Conservation (phyloP, 2,329 filamentous ascomycete species). For the Colletotrichum destructivum region DNA sequence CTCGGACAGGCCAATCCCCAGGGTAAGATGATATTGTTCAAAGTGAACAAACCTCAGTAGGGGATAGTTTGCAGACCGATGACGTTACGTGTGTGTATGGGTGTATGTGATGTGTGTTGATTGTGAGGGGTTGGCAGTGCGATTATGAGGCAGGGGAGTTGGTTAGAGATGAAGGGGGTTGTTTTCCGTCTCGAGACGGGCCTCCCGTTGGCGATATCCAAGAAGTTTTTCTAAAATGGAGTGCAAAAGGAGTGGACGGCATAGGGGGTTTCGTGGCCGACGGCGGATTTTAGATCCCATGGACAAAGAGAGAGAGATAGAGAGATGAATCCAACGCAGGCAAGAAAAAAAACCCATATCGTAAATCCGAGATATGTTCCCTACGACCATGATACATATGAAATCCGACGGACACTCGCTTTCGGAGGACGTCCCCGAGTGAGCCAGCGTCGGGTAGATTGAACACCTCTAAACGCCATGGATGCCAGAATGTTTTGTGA, state of each 20-base stretch:
- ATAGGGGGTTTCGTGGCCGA: slow-evolving; percentile 47
- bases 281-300: slow-evolving; percentile 48
- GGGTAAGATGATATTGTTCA: slow-evolving; percentile 10
- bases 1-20: slow-evolving; percentile 23
- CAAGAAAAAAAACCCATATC: slow-evolving; percentile 28
- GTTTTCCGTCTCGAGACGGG: slow-evolving; percentile 28
- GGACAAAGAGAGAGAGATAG: slow-evolving; percentile 37
- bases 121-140: slow-evolving; percentile 2
- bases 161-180: neutral
- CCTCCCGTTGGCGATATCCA: slow-evolving; percentile 30
- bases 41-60: slow-evolving; percentile 23
- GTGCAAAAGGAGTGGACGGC: slow-evolving; percentile 58
- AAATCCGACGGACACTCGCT: slow-evolving; percentile 41
- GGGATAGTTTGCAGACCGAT: slow-evolving; percentile 13
- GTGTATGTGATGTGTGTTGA: neutral
- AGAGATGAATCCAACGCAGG: slow-evolving; percentile 39
- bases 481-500: slow-evolving; percentile 56
- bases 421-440: slow-evolving; percentile 38
- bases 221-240: slow-evolving; percentile 30
- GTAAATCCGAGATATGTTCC: slow-evolving; percentile 49
- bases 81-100: slow-evolving; percentile 5
- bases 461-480: slow-evolving; percentile 54
- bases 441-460: slow-evolving; percentile 33
- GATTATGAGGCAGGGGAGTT: neutral
- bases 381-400: slow-evolving; percentile 52